These are phyloP conservation scores for Aspergillus texensis DNA, from an alignment of 2,329 filamentous ascomycete genomes.

Conservation along the genomic window DNA sequence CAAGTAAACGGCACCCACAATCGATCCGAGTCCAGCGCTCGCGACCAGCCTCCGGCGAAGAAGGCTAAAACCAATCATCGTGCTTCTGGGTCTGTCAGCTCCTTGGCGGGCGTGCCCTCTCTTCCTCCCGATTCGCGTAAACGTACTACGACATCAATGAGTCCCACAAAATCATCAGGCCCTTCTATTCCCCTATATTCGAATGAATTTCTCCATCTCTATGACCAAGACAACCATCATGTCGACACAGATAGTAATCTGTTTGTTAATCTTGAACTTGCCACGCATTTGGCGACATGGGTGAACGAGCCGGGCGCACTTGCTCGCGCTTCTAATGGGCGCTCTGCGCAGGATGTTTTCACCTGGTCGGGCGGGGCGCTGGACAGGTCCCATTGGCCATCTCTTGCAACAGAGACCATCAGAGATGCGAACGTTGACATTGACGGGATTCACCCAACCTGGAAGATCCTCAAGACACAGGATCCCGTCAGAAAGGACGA, in stretches of 20 bases:
- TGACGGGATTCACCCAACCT: slow-evolving; percentile 65
- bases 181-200: slow-evolving; percentile 72
- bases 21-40: slow-evolving; percentile 58
- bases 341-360: slow-evolving; percentile 69
- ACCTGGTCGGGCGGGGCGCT: slow-evolving; percentile 59
- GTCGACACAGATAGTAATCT: slow-evolving; percentile 71
- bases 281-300: slow-evolving; percentile 77
- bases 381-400: slow-evolving; percentile 57
- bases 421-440: slow-evolving; percentile 52
- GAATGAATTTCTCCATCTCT: slow-evolving; percentile 72
- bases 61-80: slow-evolving; percentile 82
- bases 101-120: slow-evolving; percentile 66
- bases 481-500: slow-evolving; percentile 54
- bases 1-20: slow-evolving; percentile 57
- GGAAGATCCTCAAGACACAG: slow-evolving; percentile 62
- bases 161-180: slow-evolving; percentile 68
- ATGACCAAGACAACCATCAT: slow-evolving; percentile 63
- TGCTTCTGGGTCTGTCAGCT: slow-evolving; percentile 73
- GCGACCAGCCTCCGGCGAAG: slow-evolving; percentile 66
- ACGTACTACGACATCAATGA: slow-evolving; percentile 64
- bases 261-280: slow-evolving; percentile 74
- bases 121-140: slow-evolving; percentile 66
- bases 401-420: slow-evolving; percentile 55
- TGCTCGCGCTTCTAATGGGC: slow-evolving; percentile 66
- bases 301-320: slow-evolving; percentile 72